A percentile compares a stretch with the other conserved stretches of the same genome.
phyloP scores from a whole-genome alignment of 2,329 filamentous ascomycete species.

The Fusarium paranaense region DNA sequence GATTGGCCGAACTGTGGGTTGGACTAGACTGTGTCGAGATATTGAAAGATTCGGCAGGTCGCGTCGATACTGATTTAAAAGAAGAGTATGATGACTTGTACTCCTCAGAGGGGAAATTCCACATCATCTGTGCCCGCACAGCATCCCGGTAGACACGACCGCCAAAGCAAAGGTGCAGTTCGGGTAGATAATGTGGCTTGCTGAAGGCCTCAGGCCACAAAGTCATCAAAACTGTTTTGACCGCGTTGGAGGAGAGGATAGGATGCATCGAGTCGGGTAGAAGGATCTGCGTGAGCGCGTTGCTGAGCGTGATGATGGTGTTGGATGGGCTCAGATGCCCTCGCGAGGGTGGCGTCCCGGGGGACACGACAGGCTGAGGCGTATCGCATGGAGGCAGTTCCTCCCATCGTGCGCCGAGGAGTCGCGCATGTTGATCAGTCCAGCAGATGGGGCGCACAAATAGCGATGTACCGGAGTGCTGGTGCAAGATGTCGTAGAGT shows the following conservation, averaged over 20 bases:
- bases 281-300: constrained; percentile 58
- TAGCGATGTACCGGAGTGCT: constrained; percentile 60
- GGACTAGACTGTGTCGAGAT: constrained; percentile 39
- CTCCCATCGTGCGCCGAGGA: constrained; percentile 61
- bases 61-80: constrained; percentile 53
- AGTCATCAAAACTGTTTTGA: constrained; percentile 58
- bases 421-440: constrained; percentile 63
- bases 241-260: constrained; percentile 53
- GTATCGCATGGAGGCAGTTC: constrained; percentile 56
- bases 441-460: constrained; percentile 66
- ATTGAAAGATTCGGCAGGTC: constrained; percentile 47
- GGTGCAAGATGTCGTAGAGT: constrained; percentile 63
- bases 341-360: constrained; percentile 51
- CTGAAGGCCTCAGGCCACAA: constrained; percentile 56
- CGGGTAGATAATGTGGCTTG: constrained; percentile 47
- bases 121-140: constrained; percentile 63
- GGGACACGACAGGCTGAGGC: constrained; percentile 52
- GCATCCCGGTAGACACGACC: constrained; percentile 56
- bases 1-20: constrained; percentile 34
- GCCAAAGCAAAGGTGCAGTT: constrained; percentile 65
- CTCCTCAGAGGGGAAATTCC: constrained; percentile 54
- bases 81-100: constrained; percentile 45
- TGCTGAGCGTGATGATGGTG: constrained; percentile 56
- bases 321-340: constrained; percentile 54
- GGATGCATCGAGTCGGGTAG: constrained; percentile 48